phyloP scores from a whole-genome alignment of 2,329 filamentous ascomycete species.

The Fusarium oxysporum region DNA sequence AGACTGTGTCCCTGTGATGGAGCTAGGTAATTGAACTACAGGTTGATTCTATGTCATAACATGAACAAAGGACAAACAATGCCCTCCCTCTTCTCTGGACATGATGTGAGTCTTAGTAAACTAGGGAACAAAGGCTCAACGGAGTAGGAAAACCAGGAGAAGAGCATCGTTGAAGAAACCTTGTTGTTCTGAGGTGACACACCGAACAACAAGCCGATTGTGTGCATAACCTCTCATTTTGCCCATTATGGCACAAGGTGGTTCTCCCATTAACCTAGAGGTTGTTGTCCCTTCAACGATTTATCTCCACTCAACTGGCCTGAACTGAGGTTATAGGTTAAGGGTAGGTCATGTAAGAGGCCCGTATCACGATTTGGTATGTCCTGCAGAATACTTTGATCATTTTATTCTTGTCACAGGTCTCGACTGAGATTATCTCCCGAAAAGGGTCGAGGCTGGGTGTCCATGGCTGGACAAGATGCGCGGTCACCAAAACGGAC shows the following conservation, averaged over 20 bases:
- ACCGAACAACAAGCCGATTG: accelerated
- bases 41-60: accelerated
- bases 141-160: not conserved
- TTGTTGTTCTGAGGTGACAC: not conserved
- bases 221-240: not conserved
- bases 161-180: accelerated
- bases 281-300: not conserved
- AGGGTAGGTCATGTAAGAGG: accelerated
- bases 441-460: not conserved
- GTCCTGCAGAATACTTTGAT: no score
- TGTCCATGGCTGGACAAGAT: accelerated
- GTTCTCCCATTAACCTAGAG: accelerated
- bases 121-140: accelerated
- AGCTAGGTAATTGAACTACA: not conserved
- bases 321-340: accelerated
- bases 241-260: accelerated
- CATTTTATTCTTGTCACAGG: no score
- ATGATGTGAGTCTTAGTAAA: accelerated
- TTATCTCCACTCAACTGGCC: accelerated
- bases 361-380: not conserved
- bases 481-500: accelerated
- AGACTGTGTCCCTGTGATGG: not conserved
- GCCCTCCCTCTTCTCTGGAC: no score
- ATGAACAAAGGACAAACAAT: not conserved
- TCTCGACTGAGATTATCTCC: not conserved